A percentile compares a stretch with the other conserved stretches of the same genome.
Evolutionary conservation across 495 filamentous ascomycete genomes (phyloP).

Genomic region (Stereocaulon alpinum): DNA sequence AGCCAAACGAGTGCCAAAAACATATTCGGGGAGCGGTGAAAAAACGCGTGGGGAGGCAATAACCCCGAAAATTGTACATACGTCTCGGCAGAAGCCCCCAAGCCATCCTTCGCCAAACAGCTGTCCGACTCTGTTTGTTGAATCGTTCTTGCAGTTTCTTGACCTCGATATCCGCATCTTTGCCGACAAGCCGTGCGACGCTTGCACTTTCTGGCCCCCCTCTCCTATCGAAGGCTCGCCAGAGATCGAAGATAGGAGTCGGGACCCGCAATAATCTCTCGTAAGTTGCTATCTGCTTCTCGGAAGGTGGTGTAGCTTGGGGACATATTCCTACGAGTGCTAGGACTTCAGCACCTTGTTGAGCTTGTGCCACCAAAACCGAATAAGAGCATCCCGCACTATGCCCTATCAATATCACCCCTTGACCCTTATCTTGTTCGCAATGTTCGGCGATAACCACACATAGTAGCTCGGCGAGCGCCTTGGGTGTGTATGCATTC

Average conservation of each 20-base stretch:
- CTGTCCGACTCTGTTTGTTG: slow-evolving; percentile 71
- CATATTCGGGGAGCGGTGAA: too few species aligned
- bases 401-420: slow-evolving; percentile 73
- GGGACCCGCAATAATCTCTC: slow-evolving; percentile 56
- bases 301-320: slow-evolving; percentile 47
- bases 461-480: slow-evolving; percentile 62
- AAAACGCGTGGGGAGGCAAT: too few species aligned
- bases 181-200: slow-evolving; percentile 69
- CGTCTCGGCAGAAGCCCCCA: slow-evolving; percentile 51
- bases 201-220: slow-evolving; percentile 70
- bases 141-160: slow-evolving; percentile 70
- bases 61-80: too few species aligned
- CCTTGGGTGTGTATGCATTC: slow-evolving; percentile 69
- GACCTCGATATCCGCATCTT: slow-evolving; percentile 59
- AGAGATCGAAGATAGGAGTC: slow-evolving; percentile 60
- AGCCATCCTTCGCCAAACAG: slow-evolving; percentile 78
- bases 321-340: slow-evolving; percentile 79
- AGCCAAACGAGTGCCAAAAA: too few species aligned
- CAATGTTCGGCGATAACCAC: slow-evolving; percentile 62
- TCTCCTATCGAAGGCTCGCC: slow-evolving; percentile 68
- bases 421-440: slow-evolving; percentile 53
- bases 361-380: slow-evolving; percentile 56
- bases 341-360: slow-evolving; percentile 51
- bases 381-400: slow-evolving; percentile 79
- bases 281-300: slow-evolving; percentile 41